phyloP scores from a whole-genome alignment of 2,329 filamentous ascomycete genomes.

The Zopfia rhizophila region DNA sequence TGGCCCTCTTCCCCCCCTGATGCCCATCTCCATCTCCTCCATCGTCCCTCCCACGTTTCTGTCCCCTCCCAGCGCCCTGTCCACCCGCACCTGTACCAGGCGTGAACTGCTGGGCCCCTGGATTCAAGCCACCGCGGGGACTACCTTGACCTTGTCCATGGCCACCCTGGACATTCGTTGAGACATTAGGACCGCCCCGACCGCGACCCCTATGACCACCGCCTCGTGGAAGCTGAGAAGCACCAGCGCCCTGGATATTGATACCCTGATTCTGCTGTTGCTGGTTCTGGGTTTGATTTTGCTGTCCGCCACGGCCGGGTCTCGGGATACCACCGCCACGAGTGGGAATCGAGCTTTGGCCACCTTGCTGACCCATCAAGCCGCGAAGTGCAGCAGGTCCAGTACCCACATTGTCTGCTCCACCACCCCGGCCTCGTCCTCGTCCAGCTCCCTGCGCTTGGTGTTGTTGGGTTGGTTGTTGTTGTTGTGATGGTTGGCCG shows the following conservation, averaged over 20 bases:
- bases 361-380: constrained; percentile 30
- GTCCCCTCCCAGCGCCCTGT: constrained; percentile 32
- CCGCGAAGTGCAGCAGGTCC: constrained; percentile 42
- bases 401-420: constrained; percentile 32
- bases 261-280: constrained; percentile 16
- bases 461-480: constrained; percentile 25
- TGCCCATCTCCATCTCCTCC: constrained; percentile 38
- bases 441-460: constrained; percentile 14
- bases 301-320: constrained; percentile 39
- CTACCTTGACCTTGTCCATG: constrained; percentile 29
- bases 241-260: constrained; percentile 23
- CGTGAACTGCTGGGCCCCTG: constrained; percentile 47
- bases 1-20: constrained; percentile 41
- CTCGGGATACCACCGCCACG: constrained; percentile 44
- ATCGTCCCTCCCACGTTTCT: constrained; percentile 47
- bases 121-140: constrained; percentile 43
- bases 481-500: constrained; percentile 18
- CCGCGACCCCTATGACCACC: constrained; percentile 30
- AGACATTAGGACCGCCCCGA: constrained; percentile 34
- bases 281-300: constrained; percentile 27
- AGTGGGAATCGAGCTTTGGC: constrained; percentile 32
- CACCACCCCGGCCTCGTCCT: constrained; percentile 30
- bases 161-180: constrained; percentile 23
- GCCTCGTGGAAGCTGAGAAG: constrained; percentile 40
- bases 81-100: constrained; percentile 32